These are phyloP conservation scores for Penicillium paneum DNA, from an alignment of 2,329 filamentous ascomycete species.

Conservation along the genomic window DNA sequence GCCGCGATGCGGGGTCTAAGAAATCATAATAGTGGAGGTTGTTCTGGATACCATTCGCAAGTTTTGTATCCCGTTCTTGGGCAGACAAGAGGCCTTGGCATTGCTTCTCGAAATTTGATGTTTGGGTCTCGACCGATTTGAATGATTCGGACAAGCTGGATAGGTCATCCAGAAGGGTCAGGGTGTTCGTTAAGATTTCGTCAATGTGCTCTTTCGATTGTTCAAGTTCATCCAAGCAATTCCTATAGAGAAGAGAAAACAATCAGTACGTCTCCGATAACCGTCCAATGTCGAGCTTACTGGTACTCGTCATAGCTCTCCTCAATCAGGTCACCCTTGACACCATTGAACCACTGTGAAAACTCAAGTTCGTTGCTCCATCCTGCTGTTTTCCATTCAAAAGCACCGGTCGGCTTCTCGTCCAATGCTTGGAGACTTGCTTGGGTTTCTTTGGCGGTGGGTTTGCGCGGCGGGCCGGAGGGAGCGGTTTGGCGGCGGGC, in stretches of 20 bases:
- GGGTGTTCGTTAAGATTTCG: constrained; percentile 71
- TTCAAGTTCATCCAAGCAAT: constrained; percentile 77
- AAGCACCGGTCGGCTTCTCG: constrained; percentile 3
- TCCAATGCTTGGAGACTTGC: constrained; percentile 15
- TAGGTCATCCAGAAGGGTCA: constrained; percentile 70
- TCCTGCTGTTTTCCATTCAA: constrained; percentile 10
- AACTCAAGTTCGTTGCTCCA: constrained; percentile 56
- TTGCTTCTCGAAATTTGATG: constrained; percentile 85
- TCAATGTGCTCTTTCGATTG: constrained; percentile 80
- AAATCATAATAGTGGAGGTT: constrained; percentile 95
- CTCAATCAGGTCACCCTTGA: constrained; percentile 68
- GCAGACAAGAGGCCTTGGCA: constrained; percentile 84
- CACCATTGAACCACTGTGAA: constrained; percentile 55
- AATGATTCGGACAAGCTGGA: constrained; percentile 81
- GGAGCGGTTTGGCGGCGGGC: constrained; percentile 39
- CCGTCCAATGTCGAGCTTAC: constrained; percentile 44
- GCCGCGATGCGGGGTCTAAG: constrained; percentile 81
- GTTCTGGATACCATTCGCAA: constrained; percentile 80
- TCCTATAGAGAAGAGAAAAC: constrained; percentile 46
- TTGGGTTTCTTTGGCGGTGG: constrained; percentile 21
- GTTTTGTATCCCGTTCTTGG: constrained; percentile 70
- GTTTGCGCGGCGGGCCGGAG: constrained; percentile 32
- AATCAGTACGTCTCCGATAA: constrained; percentile 9
- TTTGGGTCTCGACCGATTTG: constrained; percentile 81
- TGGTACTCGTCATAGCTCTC: constrained; percentile 82